A percentile compares a stretch with the other conserved stretches of the same genome.
Conservation (phyloP, 1,139 yeast species). For the Saccharomyces hybrid region DNA sequence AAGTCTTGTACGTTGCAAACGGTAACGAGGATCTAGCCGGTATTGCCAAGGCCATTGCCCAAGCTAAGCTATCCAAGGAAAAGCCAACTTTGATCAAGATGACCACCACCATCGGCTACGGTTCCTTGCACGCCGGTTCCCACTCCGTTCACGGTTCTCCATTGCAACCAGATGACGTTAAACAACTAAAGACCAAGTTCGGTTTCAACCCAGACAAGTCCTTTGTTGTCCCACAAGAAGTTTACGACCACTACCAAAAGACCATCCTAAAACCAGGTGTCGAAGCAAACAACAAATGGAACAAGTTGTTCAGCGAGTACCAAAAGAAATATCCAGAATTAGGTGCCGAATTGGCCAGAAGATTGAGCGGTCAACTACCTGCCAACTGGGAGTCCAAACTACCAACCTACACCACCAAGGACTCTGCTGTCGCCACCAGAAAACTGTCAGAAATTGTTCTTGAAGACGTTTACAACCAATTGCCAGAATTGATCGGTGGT, state of each 20-base stretch:
- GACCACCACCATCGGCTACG: constrained; percentile 90
- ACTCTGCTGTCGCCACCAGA: constrained; percentile 86
- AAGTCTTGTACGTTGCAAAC: constrained; percentile 65
- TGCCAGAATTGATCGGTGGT: constrained; percentile 94
- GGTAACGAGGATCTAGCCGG: constrained; percentile 78
- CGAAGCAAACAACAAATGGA: constrained; percentile 69
- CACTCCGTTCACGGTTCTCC: constrained; percentile 97
- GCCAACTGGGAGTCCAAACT: constrained; percentile 69
- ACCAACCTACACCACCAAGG: constrained; percentile 74
- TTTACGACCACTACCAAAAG: constrained; percentile 58
- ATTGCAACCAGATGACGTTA: constrained; percentile 87
- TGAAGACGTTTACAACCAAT: constrained; percentile 48
- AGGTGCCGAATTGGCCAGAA: constrained; percentile 77
- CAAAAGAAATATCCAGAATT: constrained; percentile 64
- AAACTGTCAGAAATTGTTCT: constrained; percentile 83
- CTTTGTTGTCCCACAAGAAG: constrained; percentile 79
- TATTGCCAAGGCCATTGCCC: constrained; percentile 64
- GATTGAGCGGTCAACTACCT: constrained; percentile 78
- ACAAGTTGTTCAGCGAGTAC: constrained; percentile 54
- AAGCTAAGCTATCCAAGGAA: constrained; percentile 55
- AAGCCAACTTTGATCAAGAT: constrained; percentile 91
- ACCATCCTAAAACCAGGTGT: constrained; percentile 56
- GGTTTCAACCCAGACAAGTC: constrained; percentile 86
- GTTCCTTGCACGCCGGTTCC: constrained; percentile 81
- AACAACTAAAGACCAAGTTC: constrained; percentile 72